Evolutionary conservation across 345 rosid species (phyloP).

Genomic region (Eucalyptus caleyi): DNA sequence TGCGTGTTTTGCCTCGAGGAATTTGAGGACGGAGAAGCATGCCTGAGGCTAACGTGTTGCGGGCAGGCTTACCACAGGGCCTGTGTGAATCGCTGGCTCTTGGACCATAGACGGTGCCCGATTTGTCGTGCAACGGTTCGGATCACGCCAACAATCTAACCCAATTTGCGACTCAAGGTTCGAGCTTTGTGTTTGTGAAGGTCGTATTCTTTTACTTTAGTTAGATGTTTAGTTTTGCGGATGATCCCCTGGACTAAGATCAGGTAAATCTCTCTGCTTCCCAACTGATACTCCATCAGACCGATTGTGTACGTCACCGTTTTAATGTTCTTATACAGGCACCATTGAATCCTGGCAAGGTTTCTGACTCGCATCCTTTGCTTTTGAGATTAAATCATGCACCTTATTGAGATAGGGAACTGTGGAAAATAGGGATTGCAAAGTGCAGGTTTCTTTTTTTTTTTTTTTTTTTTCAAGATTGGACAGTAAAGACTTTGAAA

Average conservation of each 20-base stretch:
- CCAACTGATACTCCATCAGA: neutral
- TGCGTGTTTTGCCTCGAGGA: neutral
- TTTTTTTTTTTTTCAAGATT: neutral
- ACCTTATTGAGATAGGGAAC: neutral
- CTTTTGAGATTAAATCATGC: neutral
- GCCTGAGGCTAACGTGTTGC: neutral
- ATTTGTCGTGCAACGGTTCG: neutral
- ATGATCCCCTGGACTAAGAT: neutral
- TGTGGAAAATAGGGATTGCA: neutral
- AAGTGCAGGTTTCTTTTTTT: neutral
- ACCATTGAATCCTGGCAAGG: neutral
- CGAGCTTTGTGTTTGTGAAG: neutral
- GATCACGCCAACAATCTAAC: neutral
- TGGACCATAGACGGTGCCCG: neutral
- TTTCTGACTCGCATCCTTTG: neutral
- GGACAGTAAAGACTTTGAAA: neutral
- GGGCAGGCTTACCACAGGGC: neutral
- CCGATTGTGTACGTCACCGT: neutral
- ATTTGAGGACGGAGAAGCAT: neutral
- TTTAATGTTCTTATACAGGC: neutral
- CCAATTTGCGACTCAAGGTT: neutral
- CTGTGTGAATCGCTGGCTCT: neutral
- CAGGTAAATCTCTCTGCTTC: neutral
- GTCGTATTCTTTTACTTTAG: neutral
- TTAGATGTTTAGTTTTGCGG: neutral